These are phyloP conservation scores for Exophiala sp. DNA, from an alignment of 2,329 filamentous ascomycete genomes.

Conservation along the genomic window DNA sequence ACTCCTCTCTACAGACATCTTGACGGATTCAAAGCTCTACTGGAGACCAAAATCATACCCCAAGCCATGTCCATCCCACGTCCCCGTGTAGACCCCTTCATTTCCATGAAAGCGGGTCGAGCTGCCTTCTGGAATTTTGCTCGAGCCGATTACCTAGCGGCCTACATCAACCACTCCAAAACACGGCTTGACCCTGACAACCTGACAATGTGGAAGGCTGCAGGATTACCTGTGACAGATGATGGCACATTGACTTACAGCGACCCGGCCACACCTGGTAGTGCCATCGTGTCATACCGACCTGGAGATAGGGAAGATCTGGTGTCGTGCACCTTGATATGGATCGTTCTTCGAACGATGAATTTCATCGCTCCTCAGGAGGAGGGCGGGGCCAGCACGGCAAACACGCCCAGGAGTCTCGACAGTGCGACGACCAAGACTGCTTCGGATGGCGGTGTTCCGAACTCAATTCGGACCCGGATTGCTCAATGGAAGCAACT, in stretches of 20 bases:
- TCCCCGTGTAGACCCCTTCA: constrained; percentile 18
- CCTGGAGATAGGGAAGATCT: constrained; percentile 50
- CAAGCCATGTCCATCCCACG: constrained; percentile 32
- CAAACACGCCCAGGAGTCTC: constrained; percentile 37
- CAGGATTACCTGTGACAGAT: constrained; percentile 52
- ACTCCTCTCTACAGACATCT: constrained; percentile 43
- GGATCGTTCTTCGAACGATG: constrained; percentile 60
- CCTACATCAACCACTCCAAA: constrained; percentile 57
- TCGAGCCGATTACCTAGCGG: constrained; percentile 59
- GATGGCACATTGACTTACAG: constrained; percentile 37
- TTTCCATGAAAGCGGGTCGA: constrained; percentile 50
- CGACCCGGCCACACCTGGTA: constrained; percentile 15
- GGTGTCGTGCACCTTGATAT: constrained; percentile 58
- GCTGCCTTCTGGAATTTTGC: constrained; percentile 65
- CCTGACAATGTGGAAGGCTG: constrained; percentile 57
- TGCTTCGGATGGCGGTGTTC: constrained; percentile 40
- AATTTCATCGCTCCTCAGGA: constrained; percentile 50
- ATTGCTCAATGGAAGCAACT: constrained; percentile 49
- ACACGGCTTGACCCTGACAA: constrained; percentile 59
- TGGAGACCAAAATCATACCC: constrained; percentile 40
- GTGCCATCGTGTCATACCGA: constrained; percentile 16
- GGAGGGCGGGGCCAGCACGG: constrained; percentile 21
- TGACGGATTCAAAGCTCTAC: constrained; percentile 58
- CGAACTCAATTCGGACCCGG: constrained; percentile 39
- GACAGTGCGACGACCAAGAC: constrained; percentile 26